Evolutionary conservation across 345 rosid genomes (phyloP), one percentile per base, ranked within the genome.

Genomic region (Brassica juncea): DNA sequence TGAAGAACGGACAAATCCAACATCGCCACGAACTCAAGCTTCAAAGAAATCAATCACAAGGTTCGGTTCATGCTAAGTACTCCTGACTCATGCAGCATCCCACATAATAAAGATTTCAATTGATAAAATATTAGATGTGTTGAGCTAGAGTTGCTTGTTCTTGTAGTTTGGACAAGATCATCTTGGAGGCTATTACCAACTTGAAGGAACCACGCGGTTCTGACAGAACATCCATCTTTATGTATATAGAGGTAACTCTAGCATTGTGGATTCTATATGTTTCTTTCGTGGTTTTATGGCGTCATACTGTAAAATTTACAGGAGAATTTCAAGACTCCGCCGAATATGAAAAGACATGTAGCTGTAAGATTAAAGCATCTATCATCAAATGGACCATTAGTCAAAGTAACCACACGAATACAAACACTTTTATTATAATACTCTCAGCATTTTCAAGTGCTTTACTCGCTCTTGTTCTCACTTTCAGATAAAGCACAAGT

Each of bases 171-270:
- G 97, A 90, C 61, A 88, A 83, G 77, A 85, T 92, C 65, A 89
- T 94, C 69, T 71, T 89, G 63, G 97, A 94, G 75, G 97, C 97
- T 25, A 88, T 94, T 61, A 78, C 89, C 4, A 83, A 85, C 80
- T 83, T 94, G 97, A 92, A 85, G 86, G 97, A 90, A 72, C 85
- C 87, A 30, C 83, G 86, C 62, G 97, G 97, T 82, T 92, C 94
- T 76, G 97, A 94, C 74, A 85, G 89, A 80, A 87, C 90, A 78
- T 86, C 97, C 8, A 92, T 94, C 82, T 86, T 92, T 39, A 23
- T 74, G 76, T 92, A 86, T 84, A 89, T 94, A 81, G 93, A 94
- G 96, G 98, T 94, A 78, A 57, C 34, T 37, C n/a, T 30, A 32
- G 37, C 37, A 54, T 65, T 61, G n/a, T 8, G 65, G 49, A 39